Evolutionary conservation across 1,284 basidiomycete species (phyloP), one percentile per base, ranked within the genome.

Genomic region (Naganishia cerealis): DNA sequence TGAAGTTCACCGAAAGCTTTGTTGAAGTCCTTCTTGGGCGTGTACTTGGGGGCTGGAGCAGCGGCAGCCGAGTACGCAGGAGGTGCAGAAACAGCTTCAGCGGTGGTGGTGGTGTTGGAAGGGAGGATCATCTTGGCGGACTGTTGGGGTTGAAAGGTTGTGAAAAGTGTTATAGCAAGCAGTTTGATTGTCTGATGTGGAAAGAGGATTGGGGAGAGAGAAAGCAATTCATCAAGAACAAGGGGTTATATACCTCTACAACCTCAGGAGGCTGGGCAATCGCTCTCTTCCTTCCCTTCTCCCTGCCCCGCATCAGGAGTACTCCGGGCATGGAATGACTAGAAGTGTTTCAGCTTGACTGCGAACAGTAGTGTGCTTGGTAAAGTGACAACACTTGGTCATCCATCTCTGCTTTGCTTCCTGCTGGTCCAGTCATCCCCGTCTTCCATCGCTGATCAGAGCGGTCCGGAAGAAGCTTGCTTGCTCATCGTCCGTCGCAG

Each of bases 21-120:
- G 52, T 36, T 21, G n/a, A 52, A 63, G 50, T 63, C 61, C 61
- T 63, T 63, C 61, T 50, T 63, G 36, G 61, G 61, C n/a, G 50
- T 63, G 61, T 63, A 63, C 39, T 29, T 39, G 38, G 61, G 50
- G 16, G 61, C 50, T n/a, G 61, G 50, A 42, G 50, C 36, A 40
- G 53, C 50, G 9, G 55, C 13, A 21, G 26, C 61, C 21, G 61
- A 53, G 50, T 63, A 63, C 15, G 61, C 50, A n/a, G 61, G 61
- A 53, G 61, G 61, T 1, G 52, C 15, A 42, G 36, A n/a, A 24
- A 24, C 24, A n/a, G 24, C n/a, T 24, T 50, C 38, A 50, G 50
- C 38, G 61, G 38, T 50, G 61, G n/a, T 63, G 43, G 26, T 18
- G n/a, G 6, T 43, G 61, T 24, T 53, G 38, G 61, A 39, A 24